Evolutionary conservation across 495 filamentous ascomycete genomes (phyloP), one percentile per base, ranked within the genome.

Genomic region (Umbilicaria muhlenbergii): DNA sequence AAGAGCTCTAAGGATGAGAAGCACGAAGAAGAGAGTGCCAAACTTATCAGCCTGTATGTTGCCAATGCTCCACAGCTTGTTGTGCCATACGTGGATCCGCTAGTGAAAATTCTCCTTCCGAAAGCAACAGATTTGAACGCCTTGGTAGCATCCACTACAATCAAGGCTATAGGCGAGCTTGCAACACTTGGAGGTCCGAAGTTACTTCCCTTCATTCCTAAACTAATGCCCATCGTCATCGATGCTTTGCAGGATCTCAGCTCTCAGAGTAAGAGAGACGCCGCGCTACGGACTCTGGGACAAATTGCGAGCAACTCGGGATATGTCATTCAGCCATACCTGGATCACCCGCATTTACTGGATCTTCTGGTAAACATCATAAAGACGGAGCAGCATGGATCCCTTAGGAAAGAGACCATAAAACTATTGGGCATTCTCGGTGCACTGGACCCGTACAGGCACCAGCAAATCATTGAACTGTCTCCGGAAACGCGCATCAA

Each of bases 261-360:
- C 50, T 93, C 88, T 8, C 75, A 81, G 41, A 66, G 74, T 19
- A 95, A 95, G 59, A 78, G 91, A 39, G 86, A 93, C 57, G 83
- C 92, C 5, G 89, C 92, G 8, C 67, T 99, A 37, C 79, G 81
- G 45, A 92, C 91, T 0, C 71, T 99, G 1, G 91, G 88, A 14
- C 87, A 95, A 57, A 64, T 99, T 12, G 84, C 91, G 5, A 89
- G 85, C 54, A 94, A 89, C 56, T 84, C 86, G 15, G 89, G 92
- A 47, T 99, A 99, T 62, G 91, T 99, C 37, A 95, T 99, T 49
- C 82, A 93, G 33, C 92, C 91, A 8, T 99, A 96, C 55, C 66
- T 86, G 36, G 86, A 96, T 45, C 91, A 95, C 50, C 91, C 91
- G 1, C 78, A 94, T 54, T 73, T 99, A 11, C 79, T 96, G 32